Evolutionary conservation across 257 asterid genomes (phyloP), one percentile per base, ranked within the genome.

Genomic region (Nemophila menziesii): DNA sequence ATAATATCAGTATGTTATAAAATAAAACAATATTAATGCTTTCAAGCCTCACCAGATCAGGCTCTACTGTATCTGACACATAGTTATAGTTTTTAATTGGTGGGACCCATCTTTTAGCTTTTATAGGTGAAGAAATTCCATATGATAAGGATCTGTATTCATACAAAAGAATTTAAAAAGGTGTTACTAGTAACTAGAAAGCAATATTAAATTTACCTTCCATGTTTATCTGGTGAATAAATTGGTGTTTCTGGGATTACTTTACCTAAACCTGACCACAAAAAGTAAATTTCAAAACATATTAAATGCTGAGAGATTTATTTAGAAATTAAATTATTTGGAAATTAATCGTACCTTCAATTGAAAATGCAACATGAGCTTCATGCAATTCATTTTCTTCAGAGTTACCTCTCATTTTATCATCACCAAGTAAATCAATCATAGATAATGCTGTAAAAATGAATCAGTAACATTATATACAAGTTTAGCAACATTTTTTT

Each of bases 311-410:
- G 9, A 17, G 22, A 16, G 21, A 11, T 17, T 16, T 40, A 16
- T 16, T 29, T 39, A 29, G 5, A 10, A 29, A 24, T 13, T 29
- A 29, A 29, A 13, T 26, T 26, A 10, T 26, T 26, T 26, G 33
- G 33, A 26, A 26, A 26, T 26, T 10, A 26, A 65, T 24, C 37
- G 27, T 70, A 86, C 96, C 96, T 81, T 78, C 81, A 70, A 86
- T 59, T 38, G 93, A 73, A 65, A 86, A 86, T 39, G 92, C 80
- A 43, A 79, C 92, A 75, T 78, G 92, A 67, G 70, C 73, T 74
- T 86, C 75, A 41, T 46, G 69, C 42, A 57, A 58, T 41, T 65
- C 69, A 47, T 39, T 46, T 59, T 61, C 64, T 24, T 49, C 70
- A n/a, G 52, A 57, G 34, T 49, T 44, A 43, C 52, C 39, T 44